Conservation (phyloP, 1,284 basidiomycete genomes). For the Trametes versicolor region DNA sequence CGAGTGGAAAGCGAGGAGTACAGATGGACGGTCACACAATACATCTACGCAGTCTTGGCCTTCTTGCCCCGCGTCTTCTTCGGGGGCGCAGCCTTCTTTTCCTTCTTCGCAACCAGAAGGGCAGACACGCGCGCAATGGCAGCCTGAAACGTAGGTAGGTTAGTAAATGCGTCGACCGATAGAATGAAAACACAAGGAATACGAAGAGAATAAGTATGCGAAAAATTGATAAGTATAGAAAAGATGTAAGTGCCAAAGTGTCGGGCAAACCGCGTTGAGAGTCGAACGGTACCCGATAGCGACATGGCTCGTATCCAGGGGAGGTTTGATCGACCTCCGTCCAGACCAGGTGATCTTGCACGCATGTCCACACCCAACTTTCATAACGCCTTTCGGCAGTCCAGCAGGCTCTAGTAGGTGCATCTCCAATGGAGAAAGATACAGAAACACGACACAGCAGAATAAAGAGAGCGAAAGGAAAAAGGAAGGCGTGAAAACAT, state of each 20-base stretch:
- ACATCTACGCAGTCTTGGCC: slow-evolving; percentile 35
- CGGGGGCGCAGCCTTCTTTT: slow-evolving; percentile 75
- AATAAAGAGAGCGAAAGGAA: slow-evolving; percentile 25
- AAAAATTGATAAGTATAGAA: slow-evolving; percentile 18
- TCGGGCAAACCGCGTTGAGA: slow-evolving; percentile 67
- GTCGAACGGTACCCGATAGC: slow-evolving; percentile 77
- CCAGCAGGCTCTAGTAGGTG: slow-evolving; percentile 71
- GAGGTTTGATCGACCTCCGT: slow-evolving; percentile 69
- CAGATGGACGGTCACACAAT: slow-evolving; percentile 30
- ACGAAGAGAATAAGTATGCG: slow-evolving; percentile 24
- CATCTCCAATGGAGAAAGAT: slow-evolving; percentile 30
- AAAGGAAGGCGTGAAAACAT: not conserved
- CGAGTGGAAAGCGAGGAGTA: slow-evolving; percentile 37
- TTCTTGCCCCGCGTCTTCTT: slow-evolving; percentile 84
- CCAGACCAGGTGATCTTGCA: slow-evolving; percentile 69
- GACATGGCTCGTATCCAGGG: slow-evolving; percentile 68
- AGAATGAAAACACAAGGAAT: slow-evolving; percentile 22
- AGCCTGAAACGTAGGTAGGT: slow-evolving; percentile 57
- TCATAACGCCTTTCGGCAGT: slow-evolving; percentile 65
- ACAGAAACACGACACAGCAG: slow-evolving; percentile 30
- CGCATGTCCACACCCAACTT: slow-evolving; percentile 86
- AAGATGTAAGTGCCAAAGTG: slow-evolving; percentile 75
- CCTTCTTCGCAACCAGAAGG: slow-evolving; percentile 74
- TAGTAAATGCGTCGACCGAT: slow-evolving; percentile 41
- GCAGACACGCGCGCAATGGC: slow-evolving; percentile 86